Conservation (phyloP, 73 alveolate species). For the Paramecium biaurelia region DNA sequence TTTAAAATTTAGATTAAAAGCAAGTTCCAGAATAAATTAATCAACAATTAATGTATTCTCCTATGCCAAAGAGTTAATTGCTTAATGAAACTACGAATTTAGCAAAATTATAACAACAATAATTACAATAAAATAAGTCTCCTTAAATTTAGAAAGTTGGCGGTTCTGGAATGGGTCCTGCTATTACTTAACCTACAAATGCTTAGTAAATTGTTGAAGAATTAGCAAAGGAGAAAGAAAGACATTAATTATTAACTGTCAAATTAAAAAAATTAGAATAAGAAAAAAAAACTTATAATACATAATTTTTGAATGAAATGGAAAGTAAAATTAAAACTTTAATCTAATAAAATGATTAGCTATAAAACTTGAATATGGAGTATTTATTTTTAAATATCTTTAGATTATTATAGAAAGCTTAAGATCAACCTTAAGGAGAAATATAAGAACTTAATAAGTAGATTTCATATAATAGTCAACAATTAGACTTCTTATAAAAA, state of each 20-base stretch:
- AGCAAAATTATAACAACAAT: background rate
- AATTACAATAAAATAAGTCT: background rate
- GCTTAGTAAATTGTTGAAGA: constrained; percentile 22
- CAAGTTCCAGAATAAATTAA: background rate
- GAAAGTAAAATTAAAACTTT: background rate
- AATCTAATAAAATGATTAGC: background rate
- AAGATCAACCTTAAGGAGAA: constrained; percentile 1
- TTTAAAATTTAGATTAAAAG: background rate
- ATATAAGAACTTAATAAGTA: background rate
- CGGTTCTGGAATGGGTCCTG: background rate
- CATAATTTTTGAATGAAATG: constrained; percentile 36
- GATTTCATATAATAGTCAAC: background rate
- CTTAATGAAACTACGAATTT: constrained; percentile 7
- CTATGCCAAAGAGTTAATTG: constrained; percentile 7
- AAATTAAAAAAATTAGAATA: background rate
- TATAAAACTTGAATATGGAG: constrained; percentile 31
- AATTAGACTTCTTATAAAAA: background rate
- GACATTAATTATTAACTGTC: background rate
- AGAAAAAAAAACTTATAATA: constrained; percentile 7
- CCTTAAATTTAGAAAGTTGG: constrained; percentile 39
- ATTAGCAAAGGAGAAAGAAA: constrained; percentile 39
- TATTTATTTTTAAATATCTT: background rate
- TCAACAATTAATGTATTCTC: constrained; percentile 5
- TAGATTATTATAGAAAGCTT: constrained; percentile 17
- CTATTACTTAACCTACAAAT: background rate